Percentiles rank a stretch among this genome's conserved stretches.
These are phyloP conservation scores for Exophiala phaeomuriformis DNA, from an alignment of 2,329 filamentous ascomycete genomes.

Conservation along the genomic window DNA sequence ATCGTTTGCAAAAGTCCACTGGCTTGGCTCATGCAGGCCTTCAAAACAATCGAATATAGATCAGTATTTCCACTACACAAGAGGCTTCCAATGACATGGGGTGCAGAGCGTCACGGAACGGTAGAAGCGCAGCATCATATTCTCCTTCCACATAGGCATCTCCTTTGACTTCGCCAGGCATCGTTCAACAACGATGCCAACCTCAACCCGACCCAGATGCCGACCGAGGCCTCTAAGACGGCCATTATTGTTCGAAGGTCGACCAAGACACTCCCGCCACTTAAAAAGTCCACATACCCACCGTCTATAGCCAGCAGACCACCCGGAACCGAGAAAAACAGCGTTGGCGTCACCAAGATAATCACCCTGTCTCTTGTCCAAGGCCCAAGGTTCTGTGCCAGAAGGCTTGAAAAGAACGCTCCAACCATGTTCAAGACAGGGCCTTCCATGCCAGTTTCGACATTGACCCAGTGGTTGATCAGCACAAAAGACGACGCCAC, in stretches of 20 bases:
- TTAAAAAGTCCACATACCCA: background rate
- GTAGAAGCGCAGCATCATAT: background rate
- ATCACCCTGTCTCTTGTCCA: constrained; percentile 68
- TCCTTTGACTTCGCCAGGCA: background rate
- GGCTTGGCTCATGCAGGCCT: no score
- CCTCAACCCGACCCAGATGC: constrained; percentile 31
- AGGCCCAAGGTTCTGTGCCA: constrained; percentile 71
- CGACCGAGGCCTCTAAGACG: background rate
- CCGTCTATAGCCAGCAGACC: constrained; percentile 38
- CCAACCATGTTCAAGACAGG: constrained; percentile 53
- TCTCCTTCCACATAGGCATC: background rate
- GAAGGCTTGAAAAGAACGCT: constrained; percentile 65
- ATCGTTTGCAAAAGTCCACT: no score
- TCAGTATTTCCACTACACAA: no score
- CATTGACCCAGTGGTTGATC: background rate
- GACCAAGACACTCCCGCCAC: background rate
- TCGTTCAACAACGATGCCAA: constrained; percentile 33
- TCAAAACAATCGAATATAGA: no score
- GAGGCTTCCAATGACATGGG: background rate
- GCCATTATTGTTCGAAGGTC: background rate
- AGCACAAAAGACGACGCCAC: constrained; percentile 63
- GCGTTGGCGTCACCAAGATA: constrained; percentile 75
- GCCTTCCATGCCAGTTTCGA: background rate
- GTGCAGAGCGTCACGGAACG: background rate
- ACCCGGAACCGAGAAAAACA: constrained; percentile 62